Evolutionary conservation across 768 basidiomycete genomes (phyloP).

Genomic region (Boletus huronensis): DNA sequence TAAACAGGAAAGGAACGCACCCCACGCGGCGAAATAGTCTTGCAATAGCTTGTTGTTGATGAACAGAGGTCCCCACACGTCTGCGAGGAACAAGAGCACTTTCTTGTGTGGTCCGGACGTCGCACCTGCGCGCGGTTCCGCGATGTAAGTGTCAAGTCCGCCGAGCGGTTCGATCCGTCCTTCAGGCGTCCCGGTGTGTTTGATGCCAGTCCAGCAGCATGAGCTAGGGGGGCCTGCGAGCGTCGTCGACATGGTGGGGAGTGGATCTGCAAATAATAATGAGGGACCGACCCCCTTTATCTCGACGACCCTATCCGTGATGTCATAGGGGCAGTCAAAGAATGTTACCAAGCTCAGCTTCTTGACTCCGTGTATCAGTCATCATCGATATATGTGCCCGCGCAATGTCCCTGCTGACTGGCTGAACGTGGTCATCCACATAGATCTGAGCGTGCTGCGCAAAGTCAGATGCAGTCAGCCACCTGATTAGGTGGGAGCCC

Average conservation of each 20-base stretch:
- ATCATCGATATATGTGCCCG: too few relatives aligned
- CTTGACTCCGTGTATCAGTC: too few relatives aligned
- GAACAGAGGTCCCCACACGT: conserved; percentile 53
- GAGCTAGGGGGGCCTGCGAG: conserved; percentile 44
- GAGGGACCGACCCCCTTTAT: not conserved
- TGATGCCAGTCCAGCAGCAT: conserved; percentile 48
- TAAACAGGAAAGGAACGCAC: too few relatives aligned
- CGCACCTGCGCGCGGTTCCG: conserved; percentile 37
- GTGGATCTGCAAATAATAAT: not conserved
- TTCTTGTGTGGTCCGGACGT: conserved; percentile 31
- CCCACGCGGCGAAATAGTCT: conserved; percentile 59
- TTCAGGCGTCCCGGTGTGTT: conserved; percentile 46
- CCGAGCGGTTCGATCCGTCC: conserved; percentile 45
- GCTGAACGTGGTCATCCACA: too few relatives aligned
- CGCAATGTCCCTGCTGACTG: too few relatives aligned
- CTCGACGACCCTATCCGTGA: not conserved
- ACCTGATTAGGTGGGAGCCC: too few relatives aligned
- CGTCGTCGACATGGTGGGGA: conserved; percentile 16
- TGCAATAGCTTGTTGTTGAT: conserved; percentile 55
- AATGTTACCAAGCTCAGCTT: too few relatives aligned
- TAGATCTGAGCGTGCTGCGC: too few relatives aligned
- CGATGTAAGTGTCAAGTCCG: conserved; percentile 51
- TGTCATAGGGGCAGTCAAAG: too few relatives aligned
- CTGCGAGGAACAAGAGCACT: conserved; percentile 53
- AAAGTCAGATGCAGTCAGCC: too few relatives aligned